These are phyloP conservation scores for Allantophomopsis lycopodina DNA, from an alignment of 2,329 filamentous ascomycete genomes.

Conservation along the genomic window DNA sequence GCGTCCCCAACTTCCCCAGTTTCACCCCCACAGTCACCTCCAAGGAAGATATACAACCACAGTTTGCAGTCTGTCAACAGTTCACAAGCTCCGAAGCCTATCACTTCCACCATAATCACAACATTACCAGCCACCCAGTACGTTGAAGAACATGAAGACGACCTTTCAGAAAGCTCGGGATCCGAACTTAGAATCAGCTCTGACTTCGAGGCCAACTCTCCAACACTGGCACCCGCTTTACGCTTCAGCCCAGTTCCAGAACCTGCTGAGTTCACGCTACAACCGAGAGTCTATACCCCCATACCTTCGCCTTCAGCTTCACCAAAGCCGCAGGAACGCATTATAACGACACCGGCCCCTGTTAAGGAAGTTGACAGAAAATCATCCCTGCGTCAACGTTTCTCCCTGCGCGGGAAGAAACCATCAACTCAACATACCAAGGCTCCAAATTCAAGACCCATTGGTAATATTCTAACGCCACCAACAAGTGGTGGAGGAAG, in stretches of 20 bases:
- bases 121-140: neutral
- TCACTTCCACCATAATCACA: constrained; percentile 1
- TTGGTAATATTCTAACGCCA: neutral
- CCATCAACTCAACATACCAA: constrained; percentile 1
- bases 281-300: neutral
- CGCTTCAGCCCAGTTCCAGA: too few relatives aligned
- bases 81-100: too few relatives aligned
- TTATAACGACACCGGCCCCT: constrained; percentile 4
- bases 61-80: too few relatives aligned
- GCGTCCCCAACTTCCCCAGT: too few relatives aligned
- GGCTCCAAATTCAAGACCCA: neutral
- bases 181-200: neutral
- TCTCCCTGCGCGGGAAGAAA: constrained; percentile 14
- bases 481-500: neutral
- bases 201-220: neutral
- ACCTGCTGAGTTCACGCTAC: neutral
- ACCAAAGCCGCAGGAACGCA: constrained; percentile 2
- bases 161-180: neutral
- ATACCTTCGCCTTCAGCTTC: constrained; percentile 7
- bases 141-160: neutral
- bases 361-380: constrained; percentile 9
- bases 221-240: too few relatives aligned
- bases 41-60: too few relatives aligned
- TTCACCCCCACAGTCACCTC: too few relatives aligned
- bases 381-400: constrained; percentile 14